A percentile compares a stretch with the other conserved stretches of the same genome.
Conservation (phyloP, 2,329 filamentous ascomycete species). For the Colletotrichum sp. region DNA sequence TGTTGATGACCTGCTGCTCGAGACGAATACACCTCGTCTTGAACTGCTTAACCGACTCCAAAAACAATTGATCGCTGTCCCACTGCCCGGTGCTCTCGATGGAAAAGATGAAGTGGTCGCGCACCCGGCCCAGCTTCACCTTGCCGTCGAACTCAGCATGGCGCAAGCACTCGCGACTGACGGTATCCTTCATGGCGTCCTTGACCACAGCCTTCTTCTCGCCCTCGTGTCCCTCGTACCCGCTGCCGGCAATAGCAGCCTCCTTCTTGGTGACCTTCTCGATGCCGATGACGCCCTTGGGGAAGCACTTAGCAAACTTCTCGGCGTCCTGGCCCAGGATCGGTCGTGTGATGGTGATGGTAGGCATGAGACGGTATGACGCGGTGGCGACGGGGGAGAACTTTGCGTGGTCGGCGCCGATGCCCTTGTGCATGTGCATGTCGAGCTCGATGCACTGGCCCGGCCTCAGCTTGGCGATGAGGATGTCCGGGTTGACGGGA, state of each 20-base stretch:
- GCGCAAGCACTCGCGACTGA: constrained; percentile 89
- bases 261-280: constrained; percentile 75
- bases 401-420: constrained; percentile 94
- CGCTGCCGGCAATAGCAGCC: constrained; percentile 61
- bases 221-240: constrained; percentile 76
- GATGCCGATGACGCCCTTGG: constrained; percentile 82
- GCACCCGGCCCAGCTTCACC: constrained; percentile 86
- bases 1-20: constrained; percentile 72
- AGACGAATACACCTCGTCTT: constrained; percentile 83
- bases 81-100: constrained; percentile 96
- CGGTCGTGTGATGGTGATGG: constrained; percentile 82
- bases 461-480: constrained; percentile 92
- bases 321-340: constrained; percentile 86
- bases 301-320: constrained; percentile 92
- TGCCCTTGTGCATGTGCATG: constrained; percentile 94
- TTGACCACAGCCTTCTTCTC: constrained; percentile 87
- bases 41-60: constrained; percentile 85
- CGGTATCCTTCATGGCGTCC: constrained; percentile 92
- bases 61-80: constrained; percentile 90
- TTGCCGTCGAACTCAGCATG: constrained; percentile 95
- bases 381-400: constrained; percentile 97
- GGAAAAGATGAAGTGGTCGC: constrained; percentile 97
- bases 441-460: constrained; percentile 85
- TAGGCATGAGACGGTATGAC: constrained; percentile 87
- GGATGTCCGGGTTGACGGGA: constrained; percentile 87